Percentiles rank a stretch among this genome's conserved stretches.
Evolutionary conservation across 1,284 basidiomycete species (phyloP).

Genomic region (Rhodotorula sp.): DNA sequence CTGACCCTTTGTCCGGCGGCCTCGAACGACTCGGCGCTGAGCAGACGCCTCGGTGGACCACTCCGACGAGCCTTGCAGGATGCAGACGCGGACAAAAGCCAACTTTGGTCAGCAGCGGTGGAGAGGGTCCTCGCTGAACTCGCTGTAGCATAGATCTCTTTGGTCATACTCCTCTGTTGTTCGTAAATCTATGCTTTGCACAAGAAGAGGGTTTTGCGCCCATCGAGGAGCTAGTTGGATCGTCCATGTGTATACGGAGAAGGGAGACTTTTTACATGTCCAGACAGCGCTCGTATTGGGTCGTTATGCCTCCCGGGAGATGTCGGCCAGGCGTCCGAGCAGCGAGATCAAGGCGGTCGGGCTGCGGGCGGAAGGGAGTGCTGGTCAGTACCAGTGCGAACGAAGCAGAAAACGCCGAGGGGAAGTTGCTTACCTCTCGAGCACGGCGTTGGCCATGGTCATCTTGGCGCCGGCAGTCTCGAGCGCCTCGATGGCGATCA

Average conservation of each 20-base stretch:
- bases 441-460: conserved; percentile 41
- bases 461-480: conserved; percentile 34
- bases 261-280: neutral
- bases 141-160: neutral
- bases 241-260: too few species aligned
- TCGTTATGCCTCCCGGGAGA: conserved; percentile 4
- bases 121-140: too few species aligned
- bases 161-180: neutral
- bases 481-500: conserved; percentile 42
- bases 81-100: neutral
- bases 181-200: conserved; percentile 4
- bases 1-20: conserved; percentile 2
- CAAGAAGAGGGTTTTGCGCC: neutral
- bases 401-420: too few species aligned
- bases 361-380: neutral
- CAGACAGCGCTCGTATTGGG: too few species aligned
- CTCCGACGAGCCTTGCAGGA: neutral
- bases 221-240: neutral
- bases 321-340: conserved; percentile 13
- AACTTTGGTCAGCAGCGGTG: neutral
- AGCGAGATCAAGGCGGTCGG: conserved; percentile 28
- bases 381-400: conserved; percentile 1
- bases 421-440: conserved; percentile 26
- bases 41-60: too few species aligned
- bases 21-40: neutral